These are phyloP conservation scores for Hirsutella rhossiliensis DNA, from an alignment of 2,329 filamentous ascomycete genomes.

Conservation along the genomic window DNA sequence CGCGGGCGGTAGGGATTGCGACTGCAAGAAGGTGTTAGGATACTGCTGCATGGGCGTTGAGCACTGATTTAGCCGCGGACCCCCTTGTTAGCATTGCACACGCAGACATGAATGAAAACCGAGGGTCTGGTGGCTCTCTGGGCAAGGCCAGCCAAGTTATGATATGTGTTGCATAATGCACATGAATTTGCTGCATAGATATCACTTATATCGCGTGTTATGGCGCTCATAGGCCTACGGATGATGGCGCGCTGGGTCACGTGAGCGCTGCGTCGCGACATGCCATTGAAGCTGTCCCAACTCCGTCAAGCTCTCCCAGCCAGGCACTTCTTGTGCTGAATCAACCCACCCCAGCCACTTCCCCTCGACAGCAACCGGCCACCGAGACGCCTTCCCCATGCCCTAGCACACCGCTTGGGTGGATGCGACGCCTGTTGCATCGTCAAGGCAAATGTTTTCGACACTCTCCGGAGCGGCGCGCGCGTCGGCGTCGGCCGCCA, in stretches of 20 bases:
- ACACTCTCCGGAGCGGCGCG: slow-evolving; percentile 22
- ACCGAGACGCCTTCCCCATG: slow-evolving; percentile 15
- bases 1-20: slow-evolving; percentile 9
- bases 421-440: slow-evolving; percentile 28
- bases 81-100: no score
- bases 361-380: background rate
- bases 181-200: no score
- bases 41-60: background rate
- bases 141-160: no score
- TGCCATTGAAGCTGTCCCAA: background rate
- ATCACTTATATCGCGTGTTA: no score
- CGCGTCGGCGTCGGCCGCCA: slow-evolving; percentile 18
- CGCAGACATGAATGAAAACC: no score
- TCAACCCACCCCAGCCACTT: background rate
- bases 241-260: background rate
- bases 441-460: slow-evolving; percentile 27
- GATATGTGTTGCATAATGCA: no score
- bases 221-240: no score
- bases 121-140: no score
- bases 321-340: background rate
- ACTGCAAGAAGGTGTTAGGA: background rate
- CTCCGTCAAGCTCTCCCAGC: background rate
- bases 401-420: slow-evolving; percentile 18
- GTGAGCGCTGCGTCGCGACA: background rate
- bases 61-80: no score